Evolutionary conservation across 1,284 basidiomycete genomes (phyloP).

Genomic region (Irpex sp.): DNA sequence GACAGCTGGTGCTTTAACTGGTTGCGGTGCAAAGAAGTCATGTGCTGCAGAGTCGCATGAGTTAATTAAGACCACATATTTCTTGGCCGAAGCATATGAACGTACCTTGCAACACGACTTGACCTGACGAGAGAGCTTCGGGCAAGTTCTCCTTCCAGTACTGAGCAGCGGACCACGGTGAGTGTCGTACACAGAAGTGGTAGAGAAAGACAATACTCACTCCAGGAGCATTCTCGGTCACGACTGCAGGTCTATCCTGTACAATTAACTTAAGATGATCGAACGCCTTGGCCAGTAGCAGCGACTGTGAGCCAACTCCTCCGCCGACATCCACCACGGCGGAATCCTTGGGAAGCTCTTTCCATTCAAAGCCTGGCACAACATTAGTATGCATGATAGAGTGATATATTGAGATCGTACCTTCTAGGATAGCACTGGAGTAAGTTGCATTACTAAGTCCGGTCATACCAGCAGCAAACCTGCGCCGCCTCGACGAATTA

Average conservation of each 20-base stretch:
- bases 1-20: constrained; percentile 20
- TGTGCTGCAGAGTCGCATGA: constrained; percentile 10
- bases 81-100: background rate
- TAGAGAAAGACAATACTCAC: constrained; percentile 6
- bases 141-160: constrained; percentile 9
- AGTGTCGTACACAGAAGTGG: background rate
- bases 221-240: constrained; percentile 9
- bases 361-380: constrained; percentile 12
- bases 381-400: background rate
- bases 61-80: background rate
- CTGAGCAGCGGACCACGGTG: background rate
- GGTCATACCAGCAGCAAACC: background rate
- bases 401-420: constrained; percentile 10
- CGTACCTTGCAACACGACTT: constrained; percentile 13
- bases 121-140: constrained; percentile 4
- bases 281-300: constrained; percentile 17
- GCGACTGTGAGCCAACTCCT: constrained; percentile 20
- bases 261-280: constrained; percentile 21
- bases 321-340: constrained; percentile 22
- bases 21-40: constrained; percentile 30
- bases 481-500: background rate
- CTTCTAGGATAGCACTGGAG: constrained; percentile 3
- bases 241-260: constrained; percentile 27
- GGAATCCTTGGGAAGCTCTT: constrained; percentile 5
- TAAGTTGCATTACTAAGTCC: background rate